Percentiles rank a stretch among this genome's conserved stretches.
phyloP scores from a whole-genome alignment of 2,329 filamentous ascomycete species.

The Lachnellula arida region DNA sequence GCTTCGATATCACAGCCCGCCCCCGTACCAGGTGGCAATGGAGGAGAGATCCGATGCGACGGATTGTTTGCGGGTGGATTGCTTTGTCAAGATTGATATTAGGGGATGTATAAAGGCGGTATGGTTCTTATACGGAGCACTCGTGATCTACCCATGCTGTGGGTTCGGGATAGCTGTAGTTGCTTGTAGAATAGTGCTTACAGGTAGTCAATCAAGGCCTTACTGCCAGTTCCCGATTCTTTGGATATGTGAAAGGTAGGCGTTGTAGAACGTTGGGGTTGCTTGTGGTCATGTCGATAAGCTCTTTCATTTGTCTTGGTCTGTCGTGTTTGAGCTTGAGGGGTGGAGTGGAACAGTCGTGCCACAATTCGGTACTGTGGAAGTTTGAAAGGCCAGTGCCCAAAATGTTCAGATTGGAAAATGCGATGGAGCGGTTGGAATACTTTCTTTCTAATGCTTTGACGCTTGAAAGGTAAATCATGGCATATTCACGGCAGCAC shows the following conservation, averaged over 20 bases:
- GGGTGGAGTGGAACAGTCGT: too few species aligned
- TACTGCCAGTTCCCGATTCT: background rate
- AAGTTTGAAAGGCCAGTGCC: too few species aligned
- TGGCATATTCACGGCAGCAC: too few species aligned
- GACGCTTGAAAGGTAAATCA: too few species aligned
- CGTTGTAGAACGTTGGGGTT: too few species aligned
- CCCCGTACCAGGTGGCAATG: background rate
- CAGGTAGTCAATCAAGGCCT: slow-evolving; percentile 3
- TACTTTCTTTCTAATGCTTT: too few species aligned
- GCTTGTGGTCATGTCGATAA: too few species aligned
- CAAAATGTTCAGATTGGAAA: too few species aligned
- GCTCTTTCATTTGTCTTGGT: too few species aligned
- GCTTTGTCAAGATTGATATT: slow-evolving; percentile 6
- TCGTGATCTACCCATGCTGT: background rate
- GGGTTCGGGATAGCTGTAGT: background rate
- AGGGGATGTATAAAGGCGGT: slow-evolving; percentile 3
- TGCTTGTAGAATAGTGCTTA: slow-evolving; percentile 1
- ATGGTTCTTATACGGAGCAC: background rate
- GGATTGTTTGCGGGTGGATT: slow-evolving; percentile 9
- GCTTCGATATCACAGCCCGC: slow-evolving; percentile 10
- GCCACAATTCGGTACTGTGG: too few species aligned
- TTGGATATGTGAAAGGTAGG: background rate
- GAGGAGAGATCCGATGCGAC: slow-evolving; percentile 1
- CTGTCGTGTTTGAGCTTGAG: too few species aligned
- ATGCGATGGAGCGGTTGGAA: too few species aligned